A percentile compares a stretch with the other conserved stretches of the same genome.
Evolutionary conservation across 352 stramenopile genomes (phyloP).

Genomic region (Phytophthora fragariae): DNA sequence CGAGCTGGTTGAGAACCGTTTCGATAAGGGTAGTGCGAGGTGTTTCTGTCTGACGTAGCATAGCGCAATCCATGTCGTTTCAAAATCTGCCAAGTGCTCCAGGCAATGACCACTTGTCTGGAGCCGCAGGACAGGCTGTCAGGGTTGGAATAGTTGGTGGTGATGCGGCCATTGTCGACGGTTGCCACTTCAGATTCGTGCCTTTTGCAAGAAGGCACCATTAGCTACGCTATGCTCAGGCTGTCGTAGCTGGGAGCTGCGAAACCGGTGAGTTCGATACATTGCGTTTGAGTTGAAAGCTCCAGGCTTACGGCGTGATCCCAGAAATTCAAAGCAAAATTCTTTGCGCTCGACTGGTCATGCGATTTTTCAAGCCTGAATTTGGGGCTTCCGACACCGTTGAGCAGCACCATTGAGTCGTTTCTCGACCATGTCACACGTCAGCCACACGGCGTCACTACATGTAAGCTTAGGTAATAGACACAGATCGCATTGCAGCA

Average conservation of each 20-base stretch:
- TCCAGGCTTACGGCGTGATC: not conserved
- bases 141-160: not conserved
- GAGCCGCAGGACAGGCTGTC: slow-evolving; percentile 16
- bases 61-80: slow-evolving; percentile 21
- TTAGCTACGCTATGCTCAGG: slow-evolving; percentile 15
- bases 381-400: not conserved
- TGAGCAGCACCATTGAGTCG: not conserved
- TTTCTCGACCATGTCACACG: slow-evolving; percentile 9
- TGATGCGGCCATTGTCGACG: slow-evolving; percentile 17
- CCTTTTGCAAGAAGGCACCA: slow-evolving; percentile 20
- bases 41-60: slow-evolving; percentile 20
- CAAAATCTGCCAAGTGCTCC: slow-evolving; percentile 11
- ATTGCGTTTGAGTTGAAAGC: not conserved
- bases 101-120: not conserved
- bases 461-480: not conserved
- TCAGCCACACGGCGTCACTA: not conserved
- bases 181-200: slow-evolving; percentile 18
- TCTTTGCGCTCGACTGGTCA: not conserved
- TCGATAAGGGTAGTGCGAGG: slow-evolving; percentile 13
- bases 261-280: slow-evolving; percentile 6
- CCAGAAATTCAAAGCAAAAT: not conserved
- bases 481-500: not conserved
- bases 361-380: not conserved
- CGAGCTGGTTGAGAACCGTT: slow-evolving; percentile 19
- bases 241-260: slow-evolving; percentile 10